These are phyloP conservation scores for Misopates orontium DNA, from an alignment of 257 asterid genomes.

Conservation along the genomic window DNA sequence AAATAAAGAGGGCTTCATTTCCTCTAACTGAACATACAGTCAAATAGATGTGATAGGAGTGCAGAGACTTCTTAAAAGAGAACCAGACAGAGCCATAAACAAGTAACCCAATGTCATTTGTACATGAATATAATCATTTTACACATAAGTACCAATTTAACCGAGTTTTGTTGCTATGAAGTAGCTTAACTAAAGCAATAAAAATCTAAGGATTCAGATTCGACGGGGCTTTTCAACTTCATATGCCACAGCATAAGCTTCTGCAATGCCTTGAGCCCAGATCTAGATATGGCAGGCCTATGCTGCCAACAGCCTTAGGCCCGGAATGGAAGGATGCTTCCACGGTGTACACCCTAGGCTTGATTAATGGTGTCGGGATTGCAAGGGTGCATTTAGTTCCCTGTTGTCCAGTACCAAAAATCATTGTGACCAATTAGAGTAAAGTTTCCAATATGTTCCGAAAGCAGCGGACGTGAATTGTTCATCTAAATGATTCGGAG, in stretches of 20 bases:
- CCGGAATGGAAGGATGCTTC: constrained; percentile 42
- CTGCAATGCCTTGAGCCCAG: constrained; percentile 39
- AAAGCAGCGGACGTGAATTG: constrained; percentile 7
- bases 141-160: not conserved
- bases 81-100: no score
- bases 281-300: constrained; percentile 37
- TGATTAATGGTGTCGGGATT: constrained; percentile 51
- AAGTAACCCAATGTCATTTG: no score
- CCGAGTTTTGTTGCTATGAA: not conserved
- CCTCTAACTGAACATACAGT: no score
- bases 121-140: not conserved
- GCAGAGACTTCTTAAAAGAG: no score
- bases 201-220: constrained; percentile 30
- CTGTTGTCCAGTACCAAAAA: constrained; percentile 55
- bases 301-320: constrained; percentile 36
- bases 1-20: no score
- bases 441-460: constrained; percentile 8
- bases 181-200: constrained; percentile 17
- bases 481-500: constrained; percentile 6
- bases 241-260: constrained; percentile 49
- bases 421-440: constrained; percentile 32
- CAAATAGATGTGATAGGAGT: no score
- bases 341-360: constrained; percentile 40
- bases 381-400: constrained; percentile 64
- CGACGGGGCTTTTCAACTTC: constrained; percentile 44